Evolutionary conservation across 2,329 filamentous ascomycete species (phyloP).

Genomic region (Neocatenulostroma microsporum): DNA sequence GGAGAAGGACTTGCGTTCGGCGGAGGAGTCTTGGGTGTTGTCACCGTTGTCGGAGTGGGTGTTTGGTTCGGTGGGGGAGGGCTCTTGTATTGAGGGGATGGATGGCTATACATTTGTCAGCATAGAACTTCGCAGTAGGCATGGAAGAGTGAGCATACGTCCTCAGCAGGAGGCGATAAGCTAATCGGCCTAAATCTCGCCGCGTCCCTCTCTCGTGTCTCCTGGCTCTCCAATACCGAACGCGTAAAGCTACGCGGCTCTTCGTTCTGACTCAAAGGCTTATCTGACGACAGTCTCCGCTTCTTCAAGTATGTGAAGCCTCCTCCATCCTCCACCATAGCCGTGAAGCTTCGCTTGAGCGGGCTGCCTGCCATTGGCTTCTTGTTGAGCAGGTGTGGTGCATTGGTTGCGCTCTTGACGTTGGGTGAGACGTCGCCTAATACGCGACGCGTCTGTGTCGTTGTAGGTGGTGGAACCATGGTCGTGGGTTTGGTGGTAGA

Average conservation of each 20-base stretch:
- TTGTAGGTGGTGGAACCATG: no score
- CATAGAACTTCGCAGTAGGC: no score
- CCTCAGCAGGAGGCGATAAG: no score
- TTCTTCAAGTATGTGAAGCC: conserved; percentile 31
- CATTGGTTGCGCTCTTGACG: conserved; percentile 14
- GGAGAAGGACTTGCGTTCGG: conserved; percentile 38
- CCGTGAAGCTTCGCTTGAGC: conserved; percentile 28
- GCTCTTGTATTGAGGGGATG: conserved; percentile 13
- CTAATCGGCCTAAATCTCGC: no score
- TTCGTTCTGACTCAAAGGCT: conserved; percentile 7
- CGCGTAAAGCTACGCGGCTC: background rate
- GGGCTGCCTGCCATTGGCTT: conserved; percentile 22
- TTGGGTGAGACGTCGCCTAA: conserved; percentile 29
- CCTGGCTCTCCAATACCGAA: background rate
- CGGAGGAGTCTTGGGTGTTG: conserved; percentile 19
- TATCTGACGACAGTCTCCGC: conserved; percentile 14
- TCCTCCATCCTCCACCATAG: conserved; percentile 18
- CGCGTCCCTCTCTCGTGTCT: no score
- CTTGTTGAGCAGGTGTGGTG: conserved; percentile 5
- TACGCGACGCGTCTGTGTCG: conserved; percentile 17
- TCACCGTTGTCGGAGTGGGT: conserved; percentile 22
- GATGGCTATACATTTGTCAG: no score
- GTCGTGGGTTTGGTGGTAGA: no score
- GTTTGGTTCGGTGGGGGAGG: conserved; percentile 21
- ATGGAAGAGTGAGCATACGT: no score